Conservation (phyloP, 2,329 filamentous ascomycete genomes). For the Colletotrichum trifolii region DNA sequence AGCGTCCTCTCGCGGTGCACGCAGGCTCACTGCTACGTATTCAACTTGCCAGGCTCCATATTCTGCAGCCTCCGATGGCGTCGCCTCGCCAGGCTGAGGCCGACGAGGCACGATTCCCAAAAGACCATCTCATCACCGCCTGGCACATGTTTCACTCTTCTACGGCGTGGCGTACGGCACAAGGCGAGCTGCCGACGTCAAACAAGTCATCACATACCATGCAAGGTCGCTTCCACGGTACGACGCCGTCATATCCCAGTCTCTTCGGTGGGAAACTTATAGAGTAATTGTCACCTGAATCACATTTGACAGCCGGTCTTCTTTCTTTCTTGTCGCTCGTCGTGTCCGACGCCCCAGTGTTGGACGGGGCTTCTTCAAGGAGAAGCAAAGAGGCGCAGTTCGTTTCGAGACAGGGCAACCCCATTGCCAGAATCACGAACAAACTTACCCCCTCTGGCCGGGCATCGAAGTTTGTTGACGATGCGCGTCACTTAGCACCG, state of each 20-base stretch:
- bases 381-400: conserved; percentile 13
- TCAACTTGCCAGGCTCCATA: too few relatives aligned
- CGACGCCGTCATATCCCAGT: conserved; percentile 8
- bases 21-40: too few relatives aligned
- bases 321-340: not conserved
- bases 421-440: conserved; percentile 16
- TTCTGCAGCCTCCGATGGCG: too few relatives aligned
- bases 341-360: not conserved
- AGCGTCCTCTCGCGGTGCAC: too few relatives aligned
- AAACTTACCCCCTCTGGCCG: conserved; percentile 1
- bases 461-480: conserved; percentile 1
- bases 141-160: conserved; percentile 17
- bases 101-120: too few relatives aligned
- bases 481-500: not conserved
- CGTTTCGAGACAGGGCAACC: conserved; percentile 17
- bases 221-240: not conserved
- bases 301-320: not conserved
- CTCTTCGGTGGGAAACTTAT: not conserved
- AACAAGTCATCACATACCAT: too few relatives aligned
- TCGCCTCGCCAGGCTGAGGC: conserved; percentile 3
- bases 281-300: conserved; percentile 6
- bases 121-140: not conserved
- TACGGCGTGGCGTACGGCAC: not conserved
- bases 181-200: not conserved
- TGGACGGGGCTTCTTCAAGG: conserved; percentile 4